Evolutionary conservation across 2,329 filamentous ascomycete genomes (phyloP), one percentile per base, ranked within the genome.

Genomic region (Exophiala spinifera): DNA sequence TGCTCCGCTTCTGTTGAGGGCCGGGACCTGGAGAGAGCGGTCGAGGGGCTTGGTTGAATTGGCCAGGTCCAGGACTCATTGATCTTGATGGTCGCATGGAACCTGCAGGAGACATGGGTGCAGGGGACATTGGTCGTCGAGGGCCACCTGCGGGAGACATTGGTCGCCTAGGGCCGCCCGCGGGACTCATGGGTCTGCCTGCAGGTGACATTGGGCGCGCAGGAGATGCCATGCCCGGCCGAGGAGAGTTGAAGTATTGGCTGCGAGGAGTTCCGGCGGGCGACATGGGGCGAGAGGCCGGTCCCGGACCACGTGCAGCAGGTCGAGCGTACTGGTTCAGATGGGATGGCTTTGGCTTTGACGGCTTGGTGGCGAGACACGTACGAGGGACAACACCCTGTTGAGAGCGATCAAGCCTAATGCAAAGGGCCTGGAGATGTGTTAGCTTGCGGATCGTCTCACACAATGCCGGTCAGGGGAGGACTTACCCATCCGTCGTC

Each of bases 301-400:
- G 62, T 20, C 61, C 60, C 34, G 59, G 62, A 21, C 61, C 60
- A 37, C 58, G 53, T 21, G 53, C 51, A 19, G 36, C 31, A 21
- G 55, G 55, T 51, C 58, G 82, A 48, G 84, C 71, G 3, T 81
- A 79, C 56, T 77, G 81, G 34, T 81, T 80, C 57, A 77, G 75
- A 49, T 78, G 78, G 48, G 76, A 76, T 37, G 82, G 77, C 43
- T 91, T 87, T 44, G 91, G 89, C 77, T 95, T 96, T 59, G 97
- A 88, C 15, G 92, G 90, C 46, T 91, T 86, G 54, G 90, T 88
- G 13, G 94, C 97, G 46, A 99, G 80, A 74, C 94, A 99, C 34
- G 91, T 96, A 63, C 94, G 85, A 13, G 94, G 94, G 53, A 88
- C 89, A 49, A 97, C 94, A 76, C 94, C 94, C 76, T 97, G 91